Evolutionary conservation across 208 protist genomes (phyloP), one percentile per base, ranked within the genome.

Genomic region (Phytomonas sp.): DNA sequence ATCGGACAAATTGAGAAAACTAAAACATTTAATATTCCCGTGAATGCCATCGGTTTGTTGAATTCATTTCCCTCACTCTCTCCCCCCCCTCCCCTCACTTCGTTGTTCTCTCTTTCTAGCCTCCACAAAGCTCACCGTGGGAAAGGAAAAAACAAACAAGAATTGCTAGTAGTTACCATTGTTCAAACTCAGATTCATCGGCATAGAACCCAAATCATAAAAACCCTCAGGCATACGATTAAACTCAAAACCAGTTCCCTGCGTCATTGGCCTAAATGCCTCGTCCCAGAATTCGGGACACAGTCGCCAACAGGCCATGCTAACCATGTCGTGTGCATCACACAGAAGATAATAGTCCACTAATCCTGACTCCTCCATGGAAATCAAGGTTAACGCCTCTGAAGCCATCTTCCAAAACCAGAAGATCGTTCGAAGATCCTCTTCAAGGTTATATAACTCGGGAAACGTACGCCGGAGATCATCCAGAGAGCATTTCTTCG

Each of bases 351-450:
- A 51, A 40, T 79, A 43, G 62, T 81, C 77, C 8, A 83, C 68
- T 31, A 68, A 46, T 13, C 33, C 33, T n/a, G 79, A 62, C 15
- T 60, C 65, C 60, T 83, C 77, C 68, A 75, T 72, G 70, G 66
- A 67, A 56, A 73, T 75, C 32, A 94, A 66, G 31, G 67, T 32
- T 32, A 93, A 76, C 60, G 87, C 84, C 26, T 68, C 46, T 53
- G 80, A 83, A 30, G 86, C 71, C 76, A 91, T 83, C 46, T 73
- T 80, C 81, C 88, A 96, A 77, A 96, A 96, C 73, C 82, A 91
- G 73, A 89, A 92, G 31, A 96, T 74, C 30, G 83, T 87, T 40
- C 72, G 68, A 51, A 96, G 71, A 75, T 96, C 91, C 2, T 79
- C 71, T 26, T 78, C 73, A 17, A 91, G 72, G 51, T 65, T 83